Percentiles rank a stretch among this genome's conserved stretches.
Evolutionary conservation across 257 asterid species (phyloP).

Genomic region (Plectranthus barbatus): DNA sequence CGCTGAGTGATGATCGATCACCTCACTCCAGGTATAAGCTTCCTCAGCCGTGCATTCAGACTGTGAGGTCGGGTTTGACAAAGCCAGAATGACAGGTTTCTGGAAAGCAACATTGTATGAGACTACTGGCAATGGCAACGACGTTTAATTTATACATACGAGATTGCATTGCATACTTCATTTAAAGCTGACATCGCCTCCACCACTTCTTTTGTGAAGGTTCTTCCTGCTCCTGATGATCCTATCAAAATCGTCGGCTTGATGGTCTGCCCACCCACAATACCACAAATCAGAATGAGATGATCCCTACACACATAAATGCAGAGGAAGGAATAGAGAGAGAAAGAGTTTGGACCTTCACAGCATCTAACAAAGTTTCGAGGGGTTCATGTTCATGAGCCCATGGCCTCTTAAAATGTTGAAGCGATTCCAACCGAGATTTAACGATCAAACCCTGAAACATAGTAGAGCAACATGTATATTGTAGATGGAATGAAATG

Average conservation of each 20-base stretch:
- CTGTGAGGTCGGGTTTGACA: slow-evolving; percentile 67
- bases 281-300: neutral
- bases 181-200: slow-evolving; percentile 48
- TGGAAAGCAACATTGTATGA: slow-evolving; percentile 18
- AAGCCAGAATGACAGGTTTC: slow-evolving; percentile 59
- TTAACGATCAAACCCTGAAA: slow-evolving; percentile 55
- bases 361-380: slow-evolving; percentile 43
- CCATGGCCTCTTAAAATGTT: slow-evolving; percentile 73
- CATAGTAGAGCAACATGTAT: neutral
- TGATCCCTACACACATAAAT: neutral
- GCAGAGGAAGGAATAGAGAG: neutral
- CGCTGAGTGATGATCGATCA: slow-evolving; percentile 24
- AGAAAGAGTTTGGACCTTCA: slow-evolving; percentile 35
- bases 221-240: slow-evolving; percentile 61
- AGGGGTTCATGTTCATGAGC: slow-evolving; percentile 62
- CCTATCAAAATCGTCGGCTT: slow-evolving; percentile 58
- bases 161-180: slow-evolving; percentile 31
- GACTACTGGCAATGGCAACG: no score
- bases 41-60: slow-evolving; percentile 73
- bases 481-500: neutral
- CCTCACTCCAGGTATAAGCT: slow-evolving; percentile 63
- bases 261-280: slow-evolving; percentile 48
- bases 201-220: slow-evolving; percentile 51
- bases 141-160: no score
- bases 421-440: slow-evolving; percentile 57